These are phyloP conservation scores for Penstemon davidsonii DNA, from an alignment of 257 asterid genomes.

Conservation along the genomic window DNA sequence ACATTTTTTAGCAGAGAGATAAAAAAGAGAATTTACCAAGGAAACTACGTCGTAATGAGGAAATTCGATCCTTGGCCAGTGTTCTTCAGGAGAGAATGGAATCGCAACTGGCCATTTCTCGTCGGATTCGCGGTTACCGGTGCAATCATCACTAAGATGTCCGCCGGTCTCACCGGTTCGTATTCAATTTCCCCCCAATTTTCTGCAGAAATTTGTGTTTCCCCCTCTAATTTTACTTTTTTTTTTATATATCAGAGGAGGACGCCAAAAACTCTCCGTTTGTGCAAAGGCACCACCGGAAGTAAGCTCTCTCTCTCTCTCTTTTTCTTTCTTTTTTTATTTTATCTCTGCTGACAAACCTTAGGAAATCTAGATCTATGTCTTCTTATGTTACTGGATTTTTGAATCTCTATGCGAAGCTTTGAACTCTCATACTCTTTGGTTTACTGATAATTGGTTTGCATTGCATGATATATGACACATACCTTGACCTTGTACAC, in stretches of 20 bases:
- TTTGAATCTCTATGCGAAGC: not conserved
- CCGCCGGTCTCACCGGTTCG: conserved; percentile 48
- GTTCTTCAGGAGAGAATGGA: conserved; percentile 39
- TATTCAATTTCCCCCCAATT: not conserved
- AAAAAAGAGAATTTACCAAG: not conserved
- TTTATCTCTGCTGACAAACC: conserved; percentile 16
- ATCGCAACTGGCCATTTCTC: conserved; percentile 37
- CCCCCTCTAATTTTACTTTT: not conserved
- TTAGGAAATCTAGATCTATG: conserved; percentile 17
- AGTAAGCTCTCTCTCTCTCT: conserved; percentile 13
- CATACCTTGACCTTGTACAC: too few species aligned
- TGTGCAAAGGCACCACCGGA: conserved; percentile 30
- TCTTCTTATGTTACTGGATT: not conserved
- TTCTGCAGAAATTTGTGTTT: not conserved
- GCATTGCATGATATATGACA: not conserved
- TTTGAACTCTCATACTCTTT: not conserved
- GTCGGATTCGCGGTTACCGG: conserved; percentile 35
- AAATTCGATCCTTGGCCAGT: conserved; percentile 62
- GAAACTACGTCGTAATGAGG: conserved; percentile 36
- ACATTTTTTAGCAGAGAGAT: not conserved
- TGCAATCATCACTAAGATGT: conserved; percentile 40
- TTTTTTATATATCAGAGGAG: conserved; percentile 26
- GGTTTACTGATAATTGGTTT: not conserved
- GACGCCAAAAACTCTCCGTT: conserved; percentile 32
- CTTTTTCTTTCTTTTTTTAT: too few species aligned